Conservation (phyloP, 768 basidiomycete species). For the Kwoniella newhampshirensis region DNA sequence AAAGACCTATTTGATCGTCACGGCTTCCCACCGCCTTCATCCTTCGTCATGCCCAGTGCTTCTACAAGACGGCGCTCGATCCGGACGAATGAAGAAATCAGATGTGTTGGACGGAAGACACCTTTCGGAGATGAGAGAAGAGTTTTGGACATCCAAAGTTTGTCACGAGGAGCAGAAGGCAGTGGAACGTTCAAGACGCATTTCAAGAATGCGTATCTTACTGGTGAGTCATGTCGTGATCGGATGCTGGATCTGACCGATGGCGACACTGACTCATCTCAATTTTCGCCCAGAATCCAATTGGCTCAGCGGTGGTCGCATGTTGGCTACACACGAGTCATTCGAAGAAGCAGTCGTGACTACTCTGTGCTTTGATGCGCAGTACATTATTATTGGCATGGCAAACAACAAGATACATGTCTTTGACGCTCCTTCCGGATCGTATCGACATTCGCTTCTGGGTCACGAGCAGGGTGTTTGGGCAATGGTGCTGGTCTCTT, state of each 20-base stretch:
- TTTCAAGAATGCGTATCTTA: conserved; percentile 72
- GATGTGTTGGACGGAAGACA: conserved; percentile 2
- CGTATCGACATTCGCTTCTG: conserved; percentile 70
- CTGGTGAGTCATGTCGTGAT: conserved; percentile 59
- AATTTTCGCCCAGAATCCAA: conserved; percentile 62
- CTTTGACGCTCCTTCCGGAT: conserved; percentile 75
- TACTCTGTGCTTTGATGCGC: conserved; percentile 74
- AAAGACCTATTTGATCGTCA: conserved; percentile 67
- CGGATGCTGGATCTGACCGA: not conserved
- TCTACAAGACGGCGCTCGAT: not conserved
- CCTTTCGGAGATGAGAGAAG: conserved; percentile 16
- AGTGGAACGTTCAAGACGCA: conserved; percentile 61
- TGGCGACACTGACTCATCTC: not conserved
- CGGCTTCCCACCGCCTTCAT: conserved; percentile 53
- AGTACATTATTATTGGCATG: conserved; percentile 85
- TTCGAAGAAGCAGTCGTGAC: conserved; percentile 73
- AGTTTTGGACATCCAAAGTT: conserved; percentile 3
- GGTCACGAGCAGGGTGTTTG: conserved; percentile 92
- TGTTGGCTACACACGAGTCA: conserved; percentile 65
- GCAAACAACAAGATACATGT: conserved; percentile 81
- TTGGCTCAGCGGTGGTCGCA: conserved; percentile 72
- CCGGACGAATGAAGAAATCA: not conserved
- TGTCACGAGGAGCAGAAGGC: conserved; percentile 6
- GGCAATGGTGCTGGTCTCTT: conserved; percentile 76
- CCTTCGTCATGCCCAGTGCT: conserved; percentile 3